phyloP scores from a whole-genome alignment of 2,329 filamentous ascomycete species.

The Magnaporthales sp. region DNA sequence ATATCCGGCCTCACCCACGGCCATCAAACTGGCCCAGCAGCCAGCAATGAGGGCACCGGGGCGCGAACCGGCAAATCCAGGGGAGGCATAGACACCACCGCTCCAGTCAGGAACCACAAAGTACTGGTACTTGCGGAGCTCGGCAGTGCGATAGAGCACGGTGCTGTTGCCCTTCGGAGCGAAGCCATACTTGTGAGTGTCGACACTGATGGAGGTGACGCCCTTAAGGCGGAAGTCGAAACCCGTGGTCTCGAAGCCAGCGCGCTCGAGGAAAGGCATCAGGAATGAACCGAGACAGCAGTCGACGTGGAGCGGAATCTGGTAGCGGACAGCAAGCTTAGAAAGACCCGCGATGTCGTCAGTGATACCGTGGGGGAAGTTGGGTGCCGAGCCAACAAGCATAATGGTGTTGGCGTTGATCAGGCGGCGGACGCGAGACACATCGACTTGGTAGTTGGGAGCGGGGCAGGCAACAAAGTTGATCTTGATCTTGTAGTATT shows the following conservation, averaged over 20 bases:
- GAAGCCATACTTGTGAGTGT: slow-evolving; percentile 99
- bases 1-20: slow-evolving; percentile 80
- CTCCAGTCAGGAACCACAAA: slow-evolving; percentile 94
- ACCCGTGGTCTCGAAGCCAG: slow-evolving; percentile 80
- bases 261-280: slow-evolving; percentile 81
- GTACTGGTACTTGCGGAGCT: slow-evolving; percentile 84
- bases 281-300: slow-evolving; percentile 96
- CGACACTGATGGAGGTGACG: slow-evolving; percentile 90
- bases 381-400: slow-evolving; percentile 89
- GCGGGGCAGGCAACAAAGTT: slow-evolving; percentile 83
- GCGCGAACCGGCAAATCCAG: slow-evolving; percentile 81
- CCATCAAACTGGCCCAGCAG: slow-evolving; percentile 91
- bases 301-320: slow-evolving; percentile 87
- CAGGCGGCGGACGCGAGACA: slow-evolving; percentile 68
- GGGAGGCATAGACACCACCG: slow-evolving; percentile 91
- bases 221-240: slow-evolving; percentile 94
- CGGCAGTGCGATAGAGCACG: slow-evolving; percentile 75
- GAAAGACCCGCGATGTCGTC: slow-evolving; percentile 87
- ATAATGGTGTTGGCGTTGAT: slow-evolving; percentile 92
- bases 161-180: slow-evolving; percentile 96
- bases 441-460: slow-evolving; percentile 75
- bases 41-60: slow-evolving; percentile 91
- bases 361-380: slow-evolving; percentile 97
- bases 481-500: slow-evolving; percentile 95
- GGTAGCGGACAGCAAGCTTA: slow-evolving; percentile 68